phyloP scores from a whole-genome alignment of 2,329 filamentous ascomycete species.

The Xylariaceae sp. region DNA sequence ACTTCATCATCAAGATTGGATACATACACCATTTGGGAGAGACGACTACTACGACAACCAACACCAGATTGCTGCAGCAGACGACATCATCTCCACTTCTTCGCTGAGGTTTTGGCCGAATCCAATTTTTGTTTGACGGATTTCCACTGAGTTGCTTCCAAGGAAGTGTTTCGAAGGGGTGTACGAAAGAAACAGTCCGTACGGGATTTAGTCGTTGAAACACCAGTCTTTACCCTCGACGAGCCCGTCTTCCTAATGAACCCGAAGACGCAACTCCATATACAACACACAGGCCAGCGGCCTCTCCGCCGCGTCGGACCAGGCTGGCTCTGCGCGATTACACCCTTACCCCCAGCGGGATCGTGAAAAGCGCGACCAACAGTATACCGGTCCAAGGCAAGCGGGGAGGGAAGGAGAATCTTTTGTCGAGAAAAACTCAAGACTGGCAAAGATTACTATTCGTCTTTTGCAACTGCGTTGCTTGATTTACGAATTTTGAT shows the following conservation, averaged over 20 bases:
- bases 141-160: conserved; percentile 17
- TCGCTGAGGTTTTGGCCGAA: conserved; percentile 45
- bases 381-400: background rate
- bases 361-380: background rate
- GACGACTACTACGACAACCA: conserved; percentile 31
- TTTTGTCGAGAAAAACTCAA: background rate
- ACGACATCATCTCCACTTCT: conserved; percentile 41
- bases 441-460: background rate
- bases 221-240: conserved; percentile 19
- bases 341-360: conserved; percentile 20
- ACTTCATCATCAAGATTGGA: conserved; percentile 46
- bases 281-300: no score
- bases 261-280: background rate
- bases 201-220: conserved; percentile 1
- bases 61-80: conserved; percentile 11
- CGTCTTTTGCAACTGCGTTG: background rate
- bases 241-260: background rate
- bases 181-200: conserved; percentile 33
- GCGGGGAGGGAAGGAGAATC: background rate
- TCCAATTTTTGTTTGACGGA: conserved; percentile 36
- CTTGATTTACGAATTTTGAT: background rate
- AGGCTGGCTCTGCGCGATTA: background rate
- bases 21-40: conserved; percentile 42
- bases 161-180: conserved; percentile 31
- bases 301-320: no score